phyloP scores from a whole-genome alignment of 352 stramenopile species.

The Phytophthora pluvialis region DNA sequence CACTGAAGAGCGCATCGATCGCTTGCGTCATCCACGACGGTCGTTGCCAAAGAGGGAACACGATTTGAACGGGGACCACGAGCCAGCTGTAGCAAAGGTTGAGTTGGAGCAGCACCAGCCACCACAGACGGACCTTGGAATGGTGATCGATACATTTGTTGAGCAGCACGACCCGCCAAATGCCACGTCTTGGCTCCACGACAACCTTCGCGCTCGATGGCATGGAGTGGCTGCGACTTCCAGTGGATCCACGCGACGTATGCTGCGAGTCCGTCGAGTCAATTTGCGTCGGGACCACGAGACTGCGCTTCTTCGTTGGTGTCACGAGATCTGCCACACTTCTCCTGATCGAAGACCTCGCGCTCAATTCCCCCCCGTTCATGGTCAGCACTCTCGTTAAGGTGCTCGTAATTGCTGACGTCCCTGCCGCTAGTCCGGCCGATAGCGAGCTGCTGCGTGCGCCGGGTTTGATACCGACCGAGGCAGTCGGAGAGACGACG shows the following conservation, averaged over 20 bases:
- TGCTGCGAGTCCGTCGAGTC: constrained; percentile 15
- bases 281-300: constrained; percentile 27
- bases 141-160: constrained; percentile 56
- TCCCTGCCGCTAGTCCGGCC: constrained; percentile 24
- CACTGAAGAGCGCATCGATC: constrained; percentile 41
- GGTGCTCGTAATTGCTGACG: constrained; percentile 29
- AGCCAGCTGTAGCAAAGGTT: constrained; percentile 57
- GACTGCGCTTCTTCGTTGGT: constrained; percentile 14
- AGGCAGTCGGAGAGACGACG: constrained; percentile 1
- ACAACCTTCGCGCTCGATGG: background rate
- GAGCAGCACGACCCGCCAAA: constrained; percentile 12
- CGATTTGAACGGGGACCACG: constrained; percentile 55
- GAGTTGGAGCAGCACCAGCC: constrained; percentile 47
- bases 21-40: constrained; percentile 38
- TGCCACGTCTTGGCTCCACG: constrained; percentile 3
- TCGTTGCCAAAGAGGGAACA: constrained; percentile 51
- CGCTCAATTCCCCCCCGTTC: constrained; percentile 22
- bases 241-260: constrained; percentile 1
- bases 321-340: constrained; percentile 5
- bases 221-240: constrained; percentile 11
- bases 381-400: constrained; percentile 21
- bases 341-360: background rate
- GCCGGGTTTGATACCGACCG: background rate
- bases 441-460: constrained; percentile 21
- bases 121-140: constrained; percentile 50